Percentiles rank a stretch among this genome's conserved stretches.
phyloP scores from a whole-genome alignment of 345 rosid species.

The Syzygium grande region DNA sequence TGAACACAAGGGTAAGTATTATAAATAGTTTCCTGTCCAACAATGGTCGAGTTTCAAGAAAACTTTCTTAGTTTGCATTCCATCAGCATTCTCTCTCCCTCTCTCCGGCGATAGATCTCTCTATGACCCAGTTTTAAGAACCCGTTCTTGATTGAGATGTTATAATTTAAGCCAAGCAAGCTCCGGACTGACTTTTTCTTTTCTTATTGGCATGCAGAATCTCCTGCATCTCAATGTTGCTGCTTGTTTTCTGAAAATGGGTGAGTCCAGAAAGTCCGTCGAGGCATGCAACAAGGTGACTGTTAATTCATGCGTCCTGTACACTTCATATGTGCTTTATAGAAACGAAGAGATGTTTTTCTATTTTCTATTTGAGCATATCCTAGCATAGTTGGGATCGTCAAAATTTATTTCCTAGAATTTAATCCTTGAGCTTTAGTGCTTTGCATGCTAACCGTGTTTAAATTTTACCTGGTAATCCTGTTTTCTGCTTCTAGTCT shows the following conservation, averaged over 20 bases:
- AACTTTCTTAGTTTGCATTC: neutral
- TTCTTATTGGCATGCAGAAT: constrained; percentile 35
- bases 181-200: neutral
- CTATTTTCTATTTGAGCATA: neutral
- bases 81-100: neutral
- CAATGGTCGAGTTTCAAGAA: neutral
- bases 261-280: constrained; percentile 78
- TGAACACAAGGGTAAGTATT: constrained; percentile 55
- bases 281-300: constrained; percentile 85
- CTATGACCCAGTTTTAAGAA: neutral
- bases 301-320: neutral
- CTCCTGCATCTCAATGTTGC: constrained; percentile 80
- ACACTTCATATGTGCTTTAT: neutral
- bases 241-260: constrained; percentile 81
- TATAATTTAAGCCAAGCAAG: neutral
- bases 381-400: neutral
- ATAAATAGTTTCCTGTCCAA: neutral
- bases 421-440: neutral
- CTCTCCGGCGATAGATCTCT: neutral
- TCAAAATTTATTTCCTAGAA: neutral
- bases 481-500: neutral
- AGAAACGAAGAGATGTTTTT: neutral
- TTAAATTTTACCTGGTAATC: neutral
- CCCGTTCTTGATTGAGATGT: neutral
- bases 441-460: neutral